Evolutionary conservation across 2,329 filamentous ascomycete species (phyloP).

Genomic region (Fusarium brevicatenulatum): DNA sequence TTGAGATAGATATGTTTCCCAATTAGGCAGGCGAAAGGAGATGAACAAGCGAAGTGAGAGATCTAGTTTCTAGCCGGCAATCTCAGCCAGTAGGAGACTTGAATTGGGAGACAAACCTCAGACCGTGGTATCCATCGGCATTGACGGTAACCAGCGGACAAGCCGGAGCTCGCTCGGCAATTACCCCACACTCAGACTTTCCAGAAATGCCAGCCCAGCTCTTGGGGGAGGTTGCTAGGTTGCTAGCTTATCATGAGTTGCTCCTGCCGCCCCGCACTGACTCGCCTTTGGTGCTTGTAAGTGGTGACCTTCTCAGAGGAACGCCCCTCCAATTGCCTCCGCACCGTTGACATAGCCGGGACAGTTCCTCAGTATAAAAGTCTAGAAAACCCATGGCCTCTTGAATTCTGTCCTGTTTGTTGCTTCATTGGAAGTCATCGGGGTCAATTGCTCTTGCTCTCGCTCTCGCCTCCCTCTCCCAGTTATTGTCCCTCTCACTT

Average conservation of each 20-base stretch:
- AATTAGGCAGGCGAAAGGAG: constrained; percentile 38
- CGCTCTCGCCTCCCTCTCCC: not conserved
- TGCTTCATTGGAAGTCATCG: constrained; percentile 25
- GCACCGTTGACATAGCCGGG: constrained; percentile 28
- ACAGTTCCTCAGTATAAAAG: constrained; percentile 30
- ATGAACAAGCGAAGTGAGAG: constrained; percentile 4
- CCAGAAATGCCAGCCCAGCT: constrained; percentile 10
- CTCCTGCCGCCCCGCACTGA: constrained; percentile 27
- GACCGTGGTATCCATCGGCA: constrained; percentile 33
- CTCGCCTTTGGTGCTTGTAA: constrained; percentile 7
- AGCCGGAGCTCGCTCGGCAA: constrained; percentile 28
- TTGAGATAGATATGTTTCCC: constrained; percentile 18
- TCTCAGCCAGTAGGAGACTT: constrained; percentile 28
- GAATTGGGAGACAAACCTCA: constrained; percentile 32
- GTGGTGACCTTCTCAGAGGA: constrained; percentile 11
- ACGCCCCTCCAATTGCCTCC: constrained; percentile 28
- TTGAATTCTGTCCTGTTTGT: constrained; percentile 1
- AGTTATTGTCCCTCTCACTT: not conserved
- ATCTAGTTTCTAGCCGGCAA: constrained; percentile 10
- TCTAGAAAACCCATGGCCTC: constrained; percentile 16
- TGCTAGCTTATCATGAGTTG: constrained; percentile 33
- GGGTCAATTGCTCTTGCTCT: constrained; percentile 16
- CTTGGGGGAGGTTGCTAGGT: constrained; percentile 1
- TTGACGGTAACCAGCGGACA: constrained; percentile 37
- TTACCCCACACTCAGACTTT: constrained; percentile 34